These are phyloP conservation scores for Moricandia arvensis DNA, from an alignment of 345 rosid species.

Conservation along the genomic window DNA sequence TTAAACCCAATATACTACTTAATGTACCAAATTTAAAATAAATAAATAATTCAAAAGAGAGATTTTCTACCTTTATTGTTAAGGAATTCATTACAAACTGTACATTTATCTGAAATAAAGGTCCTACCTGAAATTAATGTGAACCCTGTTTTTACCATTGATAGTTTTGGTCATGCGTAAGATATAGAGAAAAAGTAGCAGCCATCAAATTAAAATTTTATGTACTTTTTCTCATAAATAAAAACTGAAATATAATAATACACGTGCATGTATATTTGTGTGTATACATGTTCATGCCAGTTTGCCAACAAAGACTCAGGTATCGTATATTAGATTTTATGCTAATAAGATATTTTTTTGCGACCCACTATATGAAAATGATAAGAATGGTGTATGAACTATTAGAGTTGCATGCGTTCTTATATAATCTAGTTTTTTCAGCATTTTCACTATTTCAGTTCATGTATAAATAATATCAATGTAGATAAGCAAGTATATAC, in stretches of 20 bases:
- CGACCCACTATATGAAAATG: background rate
- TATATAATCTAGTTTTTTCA: background rate
- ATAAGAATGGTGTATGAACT: too few species aligned
- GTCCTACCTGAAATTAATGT: background rate
- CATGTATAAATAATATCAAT: background rate
- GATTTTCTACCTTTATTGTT: background rate
- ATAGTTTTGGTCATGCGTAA: slow-evolving; percentile 11
- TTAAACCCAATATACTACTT: background rate
- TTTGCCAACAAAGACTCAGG: background rate
- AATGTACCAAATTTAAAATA: background rate
- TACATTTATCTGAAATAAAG: background rate
- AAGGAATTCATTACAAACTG: background rate
- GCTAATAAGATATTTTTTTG: background rate
- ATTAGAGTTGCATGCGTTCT: too few species aligned
- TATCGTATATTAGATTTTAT: background rate
- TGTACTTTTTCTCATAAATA: background rate
- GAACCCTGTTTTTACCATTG: slow-evolving; percentile 11
- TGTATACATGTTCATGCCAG: slow-evolving; percentile 7
- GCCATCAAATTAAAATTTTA: background rate
- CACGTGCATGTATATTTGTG: slow-evolving; percentile 21
- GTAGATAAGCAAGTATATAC: background rate
- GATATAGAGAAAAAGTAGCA: background rate
- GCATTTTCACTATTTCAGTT: background rate
- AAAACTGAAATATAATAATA: background rate
- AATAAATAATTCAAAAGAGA: background rate